Conservation (phyloP, 2,329 filamentous ascomycete genomes). For the Monilinia fructicola region DNA sequence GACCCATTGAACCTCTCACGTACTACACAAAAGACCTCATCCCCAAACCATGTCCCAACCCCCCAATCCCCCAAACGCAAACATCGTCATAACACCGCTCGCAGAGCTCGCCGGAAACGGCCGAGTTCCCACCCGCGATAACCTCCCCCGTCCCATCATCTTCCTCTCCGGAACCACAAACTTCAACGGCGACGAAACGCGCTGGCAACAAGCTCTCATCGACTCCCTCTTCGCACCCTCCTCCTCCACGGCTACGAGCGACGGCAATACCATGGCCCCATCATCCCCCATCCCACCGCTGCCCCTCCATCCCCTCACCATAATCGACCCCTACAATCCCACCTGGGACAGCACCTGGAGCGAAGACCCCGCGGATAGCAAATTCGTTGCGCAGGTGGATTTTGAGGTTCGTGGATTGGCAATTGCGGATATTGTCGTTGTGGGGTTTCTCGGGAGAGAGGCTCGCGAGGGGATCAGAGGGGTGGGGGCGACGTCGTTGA, state of each 20-base stretch:
- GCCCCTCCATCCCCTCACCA: constrained; percentile 46
- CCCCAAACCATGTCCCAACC: constrained; percentile 66
- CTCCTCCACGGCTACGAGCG: constrained; percentile 89
- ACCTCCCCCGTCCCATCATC: constrained; percentile 40
- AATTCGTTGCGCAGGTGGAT: constrained; percentile 54
- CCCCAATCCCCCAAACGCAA: neutral
- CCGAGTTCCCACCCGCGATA: constrained; percentile 80
- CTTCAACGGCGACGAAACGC: constrained; percentile 8
- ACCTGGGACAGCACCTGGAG: constrained; percentile 57
- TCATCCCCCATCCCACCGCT: constrained; percentile 43
- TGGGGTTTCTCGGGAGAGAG: constrained; percentile 61
- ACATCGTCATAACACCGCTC: constrained; percentile 67
- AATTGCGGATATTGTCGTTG: constrained; percentile 54
- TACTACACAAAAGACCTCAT: constrained; percentile 37
- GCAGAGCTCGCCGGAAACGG: constrained; percentile 91
- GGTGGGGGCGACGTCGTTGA: constrained; percentile 50
- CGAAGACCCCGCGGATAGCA: constrained; percentile 49
- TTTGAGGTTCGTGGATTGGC: constrained; percentile 63
- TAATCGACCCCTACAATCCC: constrained; percentile 57
- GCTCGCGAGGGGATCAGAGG: constrained; percentile 75
- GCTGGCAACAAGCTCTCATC: constrained; percentile 52
- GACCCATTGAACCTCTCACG: constrained; percentile 78
- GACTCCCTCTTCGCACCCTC: constrained; percentile 71
- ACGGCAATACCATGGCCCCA: constrained; percentile 34
- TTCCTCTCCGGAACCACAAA: constrained; percentile 61